Percentiles rank a stretch among this genome's conserved stretches.
Conservation (phyloP, 805 yeast genomes). For the Kodamaea restingae region DNA sequence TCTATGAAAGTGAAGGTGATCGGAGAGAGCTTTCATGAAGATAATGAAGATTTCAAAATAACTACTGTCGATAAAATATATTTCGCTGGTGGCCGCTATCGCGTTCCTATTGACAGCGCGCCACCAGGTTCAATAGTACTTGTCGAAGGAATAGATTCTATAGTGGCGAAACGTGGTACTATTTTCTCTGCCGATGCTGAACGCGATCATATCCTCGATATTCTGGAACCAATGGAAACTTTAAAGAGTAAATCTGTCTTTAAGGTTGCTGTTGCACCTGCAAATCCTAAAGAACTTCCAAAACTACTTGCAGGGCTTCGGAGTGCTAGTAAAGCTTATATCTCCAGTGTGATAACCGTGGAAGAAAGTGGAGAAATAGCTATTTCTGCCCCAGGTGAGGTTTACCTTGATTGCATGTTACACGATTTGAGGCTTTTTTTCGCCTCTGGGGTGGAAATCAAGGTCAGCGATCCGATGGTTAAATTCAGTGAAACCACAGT, state of each 20-base stretch:
- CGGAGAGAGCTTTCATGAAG: conserved; percentile 50
- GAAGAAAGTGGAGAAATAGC: conserved; percentile 90
- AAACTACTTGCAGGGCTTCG: conserved; percentile 66
- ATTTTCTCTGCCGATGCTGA: conserved; percentile 29
- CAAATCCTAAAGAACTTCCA: conserved; percentile 73
- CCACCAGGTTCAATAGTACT: conserved; percentile 67
- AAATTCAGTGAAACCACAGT: conserved; percentile 73
- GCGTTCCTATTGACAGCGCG: conserved; percentile 48
- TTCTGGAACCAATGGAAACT: conserved; percentile 2
- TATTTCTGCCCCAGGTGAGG: conserved; percentile 78
- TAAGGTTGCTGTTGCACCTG: conserved; percentile 81
- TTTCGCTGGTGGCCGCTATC: conserved; percentile 70
- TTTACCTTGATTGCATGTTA: conserved; percentile 77
- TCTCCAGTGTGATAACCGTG: conserved; percentile 62
- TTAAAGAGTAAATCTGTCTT: conserved; percentile 47
- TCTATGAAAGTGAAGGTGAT: conserved; percentile 50
- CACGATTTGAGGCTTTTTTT: conserved; percentile 68
- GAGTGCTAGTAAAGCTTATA: conserved; percentile 56
- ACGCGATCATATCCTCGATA: conserved; percentile 28
- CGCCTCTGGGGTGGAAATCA: conserved; percentile 60
- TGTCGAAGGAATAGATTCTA: conserved; percentile 57
- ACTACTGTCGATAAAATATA: conserved; percentile 42
- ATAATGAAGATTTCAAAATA: conserved; percentile 48
- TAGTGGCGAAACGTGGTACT: conserved; percentile 59
- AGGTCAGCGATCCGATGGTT: conserved; percentile 80